Evolutionary conservation across 805 yeast species (phyloP), one percentile per base, ranked within the genome.

Genomic region (Yarrowia keelungensis): DNA sequence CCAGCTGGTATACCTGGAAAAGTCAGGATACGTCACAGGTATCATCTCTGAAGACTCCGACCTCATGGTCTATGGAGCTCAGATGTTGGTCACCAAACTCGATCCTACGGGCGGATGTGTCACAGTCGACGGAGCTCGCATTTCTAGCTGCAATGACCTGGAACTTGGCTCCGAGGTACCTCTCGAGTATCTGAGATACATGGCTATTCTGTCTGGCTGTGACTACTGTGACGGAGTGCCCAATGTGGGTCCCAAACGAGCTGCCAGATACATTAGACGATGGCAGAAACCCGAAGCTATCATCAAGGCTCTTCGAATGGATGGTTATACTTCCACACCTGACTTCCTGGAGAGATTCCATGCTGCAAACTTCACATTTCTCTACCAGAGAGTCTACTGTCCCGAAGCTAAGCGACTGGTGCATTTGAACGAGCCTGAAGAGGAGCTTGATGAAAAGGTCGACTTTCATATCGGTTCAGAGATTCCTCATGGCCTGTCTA

Each of bases 31-130:
- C 0, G 94, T 92, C 7, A 89, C 92, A 71, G 98, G 94, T 0
- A 90, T 95, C 5, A 82, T 95, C 9, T 89, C 97, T 50, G 99
- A 95, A 75, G 99, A 95, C 76, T 92, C 98, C 0, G 99, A 95
- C 79, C 81, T 95, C 72, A 80, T 95, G 26, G 83, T 95, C 0
- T 95, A 94, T 81, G 99, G 99, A 0, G 91, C 97, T 67, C 78
- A 81, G 43, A 80, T 81, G 49, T 81, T 95, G 32, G 83, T 94
- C 56, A 92, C 98, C 8, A 95, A 95, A 77, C 80, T 93, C 72
- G 90, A 90, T 72, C 93, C 89, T 71, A 78, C 77, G 47, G 88
- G 86, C 54, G 83, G 84, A 50, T 91, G 96, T 74, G 81, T 91
- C 11, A 93, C 89, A 73, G 86, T 95, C 8, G 78, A 82, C 58